Evolutionary conservation across 495 filamentous ascomycete genomes (phyloP), one percentile per base, ranked within the genome.

Genomic region (Aspergillus wentii): DNA sequence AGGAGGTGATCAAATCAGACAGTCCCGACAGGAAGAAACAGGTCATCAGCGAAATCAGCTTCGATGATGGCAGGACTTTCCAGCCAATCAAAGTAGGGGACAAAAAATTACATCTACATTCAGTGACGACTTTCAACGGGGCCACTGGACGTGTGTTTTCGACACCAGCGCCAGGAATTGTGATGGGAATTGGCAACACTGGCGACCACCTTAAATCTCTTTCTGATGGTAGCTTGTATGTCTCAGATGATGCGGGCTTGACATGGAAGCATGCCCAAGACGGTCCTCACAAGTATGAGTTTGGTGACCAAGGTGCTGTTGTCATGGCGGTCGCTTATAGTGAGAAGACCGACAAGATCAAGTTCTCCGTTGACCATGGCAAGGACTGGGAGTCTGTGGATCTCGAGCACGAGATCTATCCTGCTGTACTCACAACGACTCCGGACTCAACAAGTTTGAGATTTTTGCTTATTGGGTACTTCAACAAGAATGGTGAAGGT

Each of bases 251-350:
- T 59, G 92, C 88, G 4, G 92, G 92, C 26, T 55, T 83, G 38
- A 94, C 80, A 9, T 98, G 92, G 92, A 73, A 49, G 5, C 62
- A 71, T 46, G 86, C 80, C 1, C 71, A 81, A 5, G 66, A 89
- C 15, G 82, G 83, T n/a, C 82, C 90, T 4, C 88, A 97, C 59
- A 91, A 85, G 54, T 97, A 95, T 60, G 88, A 94, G 51, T 90
- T 96, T 59, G 92, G 91, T 19, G 89, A 95, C 44, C 79, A 91
- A 46, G 92, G 92, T 5, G 83, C 88, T 16, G 77, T 97, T 16
- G 68, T 98, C 3, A 71, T 95, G 22, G 92, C 92, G 6, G 66
- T 95, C 26, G 66, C 69, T 22, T 87, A 95, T 46, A 68, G 73
- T 26, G 71, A 59, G 15, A 57, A 54, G 35, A 85, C 84, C 5